phyloP scores from a whole-genome alignment of 1,139 yeast genomes.

The Diutina sp. region DNA sequence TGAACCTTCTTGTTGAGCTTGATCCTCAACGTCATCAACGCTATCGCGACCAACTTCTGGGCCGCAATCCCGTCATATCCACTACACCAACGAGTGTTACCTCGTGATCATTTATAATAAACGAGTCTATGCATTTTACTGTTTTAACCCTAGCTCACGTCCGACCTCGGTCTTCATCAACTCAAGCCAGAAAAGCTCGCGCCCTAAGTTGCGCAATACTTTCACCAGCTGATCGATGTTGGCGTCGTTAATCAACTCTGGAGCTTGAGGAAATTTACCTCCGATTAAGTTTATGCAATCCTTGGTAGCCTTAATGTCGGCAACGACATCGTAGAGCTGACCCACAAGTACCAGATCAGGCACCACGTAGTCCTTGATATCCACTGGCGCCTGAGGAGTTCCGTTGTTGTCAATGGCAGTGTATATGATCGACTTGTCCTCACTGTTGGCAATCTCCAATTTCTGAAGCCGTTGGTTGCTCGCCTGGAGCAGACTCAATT shows the following conservation, averaged over 20 bases:
- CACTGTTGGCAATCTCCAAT: not conserved
- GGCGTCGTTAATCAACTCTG: conserved; percentile 22
- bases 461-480: conserved; percentile 14
- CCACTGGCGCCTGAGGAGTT: not conserved
- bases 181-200: conserved; percentile 60
- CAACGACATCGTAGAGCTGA: conserved; percentile 48
- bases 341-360: conserved; percentile 30
- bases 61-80: conserved; percentile 4
- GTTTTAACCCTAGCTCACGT: conserved; percentile 11
- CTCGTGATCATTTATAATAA: not conserved
- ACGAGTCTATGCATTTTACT: not conserved
- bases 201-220: conserved; percentile 50
- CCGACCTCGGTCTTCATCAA: conserved; percentile 22
- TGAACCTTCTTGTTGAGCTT: conserved; percentile 32
- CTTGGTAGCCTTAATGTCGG: conserved; percentile 56
- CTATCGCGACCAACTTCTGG: conserved; percentile 30
- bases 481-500: conserved; percentile 14
- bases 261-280: conserved; percentile 28
- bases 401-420: not conserved
- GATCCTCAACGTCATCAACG: conserved; percentile 66
- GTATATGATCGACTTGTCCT: not conserved
- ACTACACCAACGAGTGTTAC: too few species aligned
- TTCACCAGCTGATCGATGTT: conserved; percentile 41
- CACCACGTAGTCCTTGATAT: conserved; percentile 23
- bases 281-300: conserved; percentile 52